These are phyloP conservation scores for Hordeum marinum DNA, from an alignment of 176 grass and related monocot species.

Conservation along the genomic window DNA sequence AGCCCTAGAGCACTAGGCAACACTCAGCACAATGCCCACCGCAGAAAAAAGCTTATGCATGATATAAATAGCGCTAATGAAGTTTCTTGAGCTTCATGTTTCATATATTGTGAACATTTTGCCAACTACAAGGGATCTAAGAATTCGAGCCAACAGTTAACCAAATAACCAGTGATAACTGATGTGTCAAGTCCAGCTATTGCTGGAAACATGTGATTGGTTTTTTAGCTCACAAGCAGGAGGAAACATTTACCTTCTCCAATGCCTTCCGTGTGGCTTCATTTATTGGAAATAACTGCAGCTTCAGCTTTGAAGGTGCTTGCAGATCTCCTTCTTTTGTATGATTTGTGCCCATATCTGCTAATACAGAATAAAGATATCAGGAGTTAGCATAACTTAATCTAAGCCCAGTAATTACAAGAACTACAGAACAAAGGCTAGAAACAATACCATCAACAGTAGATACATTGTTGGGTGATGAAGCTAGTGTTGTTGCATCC, in stretches of 20 bases:
- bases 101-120: slow-evolving; percentile 20
- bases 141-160: background rate
- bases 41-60: slow-evolving; percentile 11
- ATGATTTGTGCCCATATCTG: slow-evolving; percentile 52
- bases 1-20: background rate
- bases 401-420: background rate
- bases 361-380: slow-evolving; percentile 25
- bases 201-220: background rate
- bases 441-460: slow-evolving; percentile 45
- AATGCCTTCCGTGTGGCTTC: slow-evolving; percentile 82
- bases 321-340: slow-evolving; percentile 52
- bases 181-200: background rate
- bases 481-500: slow-evolving; percentile 27
- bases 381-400: background rate
- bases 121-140: slow-evolving; percentile 3
- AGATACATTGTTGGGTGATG: slow-evolving; percentile 41
- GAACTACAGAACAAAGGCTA: background rate
- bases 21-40: background rate
- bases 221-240: slow-evolving; percentile 17
- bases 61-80: background rate
- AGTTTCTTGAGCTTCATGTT: background rate
- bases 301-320: slow-evolving; percentile 72
- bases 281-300: slow-evolving; percentile 97
- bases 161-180: slow-evolving; percentile 15
- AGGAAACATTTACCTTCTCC: slow-evolving; percentile 69